Percentiles rank a stretch among this genome's conserved stretches.
These are phyloP conservation scores for Saturnispora hagleri DNA, from an alignment of 805 yeast genomes.

Conservation along the genomic window DNA sequence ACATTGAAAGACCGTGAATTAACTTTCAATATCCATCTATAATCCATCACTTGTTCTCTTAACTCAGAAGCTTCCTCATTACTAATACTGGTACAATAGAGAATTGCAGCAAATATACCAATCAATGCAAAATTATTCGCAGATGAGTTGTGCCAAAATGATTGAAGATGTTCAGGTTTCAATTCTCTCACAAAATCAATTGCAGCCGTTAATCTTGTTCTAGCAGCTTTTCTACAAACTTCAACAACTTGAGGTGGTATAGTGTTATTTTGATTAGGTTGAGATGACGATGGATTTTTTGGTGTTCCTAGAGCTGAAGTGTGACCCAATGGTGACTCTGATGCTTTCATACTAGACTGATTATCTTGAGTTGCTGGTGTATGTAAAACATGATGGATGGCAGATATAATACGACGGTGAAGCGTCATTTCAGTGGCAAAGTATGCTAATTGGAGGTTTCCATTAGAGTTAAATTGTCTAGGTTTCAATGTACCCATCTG, in stretches of 20 bases:
- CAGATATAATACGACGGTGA: conserved; percentile 66
- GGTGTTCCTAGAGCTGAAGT: not conserved
- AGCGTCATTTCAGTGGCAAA: conserved; percentile 84
- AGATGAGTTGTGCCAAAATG: conserved; percentile 86
- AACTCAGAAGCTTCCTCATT: conserved; percentile 57
- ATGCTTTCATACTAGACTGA: not conserved
- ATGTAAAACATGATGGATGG: conserved; percentile 30
- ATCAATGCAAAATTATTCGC: conserved; percentile 71
- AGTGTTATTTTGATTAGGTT: conserved; percentile 4
- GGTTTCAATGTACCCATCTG: conserved; percentile 56
- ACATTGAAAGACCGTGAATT: conserved; percentile 72
- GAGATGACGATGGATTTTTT: not conserved
- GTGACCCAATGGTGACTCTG: conserved; percentile 1
- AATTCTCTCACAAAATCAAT: conserved; percentile 68
- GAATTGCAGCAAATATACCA: conserved; percentile 79
- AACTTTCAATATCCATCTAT: conserved; percentile 66
- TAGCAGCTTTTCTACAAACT: conserved; percentile 82
- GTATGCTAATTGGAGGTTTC: conserved; percentile 74
- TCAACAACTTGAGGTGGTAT: conserved; percentile 44
- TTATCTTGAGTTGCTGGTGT: not conserved
- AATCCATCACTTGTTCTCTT: conserved; percentile 62
- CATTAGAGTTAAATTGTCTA: conserved; percentile 60
- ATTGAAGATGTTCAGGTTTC: conserved; percentile 73
- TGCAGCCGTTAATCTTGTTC: conserved; percentile 71
- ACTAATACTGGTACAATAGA: conserved; percentile 57